Evolutionary conservation across 495 filamentous ascomycete genomes (phyloP), one percentile per base, ranked within the genome.

Genomic region (Bacidia gigantensis): DNA sequence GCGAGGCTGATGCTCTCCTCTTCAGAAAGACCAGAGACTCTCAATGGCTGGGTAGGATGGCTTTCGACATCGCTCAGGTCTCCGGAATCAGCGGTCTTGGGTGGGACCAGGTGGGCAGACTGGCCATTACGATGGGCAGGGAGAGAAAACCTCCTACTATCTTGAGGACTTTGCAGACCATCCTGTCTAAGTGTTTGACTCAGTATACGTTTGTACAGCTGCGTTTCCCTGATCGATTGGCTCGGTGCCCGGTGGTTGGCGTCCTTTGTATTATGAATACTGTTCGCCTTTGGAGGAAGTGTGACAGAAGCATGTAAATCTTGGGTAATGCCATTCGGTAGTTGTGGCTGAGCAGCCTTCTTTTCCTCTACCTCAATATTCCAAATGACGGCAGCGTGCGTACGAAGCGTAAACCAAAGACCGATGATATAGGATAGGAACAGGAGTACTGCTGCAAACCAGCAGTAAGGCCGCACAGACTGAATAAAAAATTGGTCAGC

Each of bases 331-430:
- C 62, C 64, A 51, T 64, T 57, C 2, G 69, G 58, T 12, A 65
- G 29, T 26, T 53, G 51, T 11, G 66, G 64, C 0, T 65, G 59
- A 14, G 65, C 65, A 24, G 76, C 69, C 46, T 84, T 86, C 70
- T 93, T 94, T 66, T 94, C 87, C 41, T 96, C 89, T 2, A 75
- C 61, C 55, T 95, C 87, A 23, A 70, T 82, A 61, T 87, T 89
- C 92, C 92, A 99, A 52, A 99, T 99, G 26, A 95, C 82, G 17
- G 92, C 90, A 3, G 92, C 92, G 64, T 99, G 92, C 2, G 92
- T 99, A 54, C 93, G 74, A 3, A 99, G 77, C 3, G 92, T 99
- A 65, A 99, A 99, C 81, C 89, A 88, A 25, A 97, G 71, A 14
- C 92, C 92, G 56, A 97, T 92, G 32, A 92, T 71, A 64, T 99